Conservation (phyloP, 2,329 filamentous ascomycete genomes). For the Onygena corvina region DNA sequence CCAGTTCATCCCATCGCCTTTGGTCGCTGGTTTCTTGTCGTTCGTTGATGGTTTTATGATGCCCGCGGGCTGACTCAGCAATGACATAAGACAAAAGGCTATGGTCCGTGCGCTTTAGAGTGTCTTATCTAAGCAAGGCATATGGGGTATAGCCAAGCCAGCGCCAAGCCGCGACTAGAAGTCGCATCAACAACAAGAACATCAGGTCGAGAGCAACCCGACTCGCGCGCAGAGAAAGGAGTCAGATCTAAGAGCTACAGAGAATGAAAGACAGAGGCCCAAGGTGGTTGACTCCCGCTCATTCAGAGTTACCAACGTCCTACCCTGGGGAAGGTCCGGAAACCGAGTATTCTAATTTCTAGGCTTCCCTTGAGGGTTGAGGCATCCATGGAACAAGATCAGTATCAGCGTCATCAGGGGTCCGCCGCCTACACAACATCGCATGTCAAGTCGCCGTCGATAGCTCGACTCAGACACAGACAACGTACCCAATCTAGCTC, state of each 20-base stretch:
- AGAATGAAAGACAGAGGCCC: not conserved
- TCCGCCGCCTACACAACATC: not conserved
- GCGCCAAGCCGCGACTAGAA: not conserved
- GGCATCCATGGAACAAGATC: not conserved
- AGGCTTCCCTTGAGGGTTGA: too few relatives aligned
- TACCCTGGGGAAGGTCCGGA: not conserved
- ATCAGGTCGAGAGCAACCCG: not conserved
- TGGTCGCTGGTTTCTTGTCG: not conserved
- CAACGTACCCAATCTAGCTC: not conserved
- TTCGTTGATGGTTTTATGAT: not conserved
- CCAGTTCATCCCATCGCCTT: too few relatives aligned
- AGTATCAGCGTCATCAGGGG: not conserved
- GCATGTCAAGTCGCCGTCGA: not conserved
- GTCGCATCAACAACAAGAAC: not conserved
- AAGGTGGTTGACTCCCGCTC: not conserved
- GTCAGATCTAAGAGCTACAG: not conserved
- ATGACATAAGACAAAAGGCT: not conserved
- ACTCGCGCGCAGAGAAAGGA: not conserved
- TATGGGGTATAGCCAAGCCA: not conserved
- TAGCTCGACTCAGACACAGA: constrained; percentile 5
- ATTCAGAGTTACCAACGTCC: not conserved
- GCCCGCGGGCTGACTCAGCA: not conserved
- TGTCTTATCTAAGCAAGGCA: not conserved
- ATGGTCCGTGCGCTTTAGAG: not conserved
- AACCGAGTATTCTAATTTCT: too few relatives aligned